Conservation (phyloP, 1,139 yeast species). For the Candida sojae region DNA sequence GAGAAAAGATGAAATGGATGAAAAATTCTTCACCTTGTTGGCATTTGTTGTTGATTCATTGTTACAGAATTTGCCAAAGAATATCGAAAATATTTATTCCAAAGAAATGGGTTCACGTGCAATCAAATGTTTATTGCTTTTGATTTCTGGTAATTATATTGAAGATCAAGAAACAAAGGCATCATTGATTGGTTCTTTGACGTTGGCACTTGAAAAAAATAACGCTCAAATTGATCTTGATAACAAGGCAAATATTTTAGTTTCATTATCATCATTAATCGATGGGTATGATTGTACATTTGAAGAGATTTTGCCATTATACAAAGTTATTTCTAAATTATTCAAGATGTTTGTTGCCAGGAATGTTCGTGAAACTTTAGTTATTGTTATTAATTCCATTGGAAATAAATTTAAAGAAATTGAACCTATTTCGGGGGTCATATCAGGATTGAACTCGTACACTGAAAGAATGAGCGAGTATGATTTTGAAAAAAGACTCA, state of each 20-base stretch:
- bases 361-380: conserved; percentile 60
- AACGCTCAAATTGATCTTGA: conserved; percentile 51
- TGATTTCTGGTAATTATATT: conserved; percentile 63
- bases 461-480: conserved; percentile 70
- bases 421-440: conserved; percentile 47
- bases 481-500: conserved; percentile 75
- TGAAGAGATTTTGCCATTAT: conserved; percentile 55
- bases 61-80: conserved; percentile 49
- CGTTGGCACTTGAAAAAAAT: conserved; percentile 65
- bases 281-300: conserved; percentile 54
- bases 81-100: conserved; percentile 45
- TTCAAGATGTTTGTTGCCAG: conserved; percentile 61
- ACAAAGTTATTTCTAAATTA: conserved; percentile 56
- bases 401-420: conserved; percentile 54
- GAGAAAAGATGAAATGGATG: conserved; percentile 38
- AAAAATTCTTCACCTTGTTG: conserved; percentile 47
- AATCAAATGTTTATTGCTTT: conserved; percentile 51
- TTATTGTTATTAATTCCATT: conserved; percentile 58
- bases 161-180: conserved; percentile 58
- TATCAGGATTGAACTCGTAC: conserved; percentile 70
- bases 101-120: conserved; percentile 55
- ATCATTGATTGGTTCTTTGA: conserved; percentile 57
- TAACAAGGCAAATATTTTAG: conserved; percentile 61
- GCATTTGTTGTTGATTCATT: conserved; percentile 60
- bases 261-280: conserved; percentile 57